Base-by-base conservation (phyloP, 2,329 filamentous ascomycete species). In the Fusarium duplospermum region DNA sequence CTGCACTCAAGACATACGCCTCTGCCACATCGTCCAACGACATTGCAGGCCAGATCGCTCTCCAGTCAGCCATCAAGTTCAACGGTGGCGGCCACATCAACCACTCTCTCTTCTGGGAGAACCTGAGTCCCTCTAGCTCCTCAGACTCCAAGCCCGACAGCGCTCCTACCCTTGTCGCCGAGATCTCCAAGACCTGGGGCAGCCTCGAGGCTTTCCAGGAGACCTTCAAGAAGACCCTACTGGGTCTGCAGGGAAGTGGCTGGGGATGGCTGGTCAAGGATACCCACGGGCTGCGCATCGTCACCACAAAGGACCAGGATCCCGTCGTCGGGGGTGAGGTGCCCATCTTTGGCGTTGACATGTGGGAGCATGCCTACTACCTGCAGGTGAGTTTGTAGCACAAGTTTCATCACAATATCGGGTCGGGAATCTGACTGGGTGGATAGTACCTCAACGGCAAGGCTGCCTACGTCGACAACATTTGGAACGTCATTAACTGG, bases 311-410 rank as follows among this genome's bases (percentile, higher is more conserved):
- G 81, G 94, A 97, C 80, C 94, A 97, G 85, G 94, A 97, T 79
- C 92, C 92, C 1, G 88, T 94, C 6, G 88, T 92, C 14, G 77
- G 86, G 18, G 87, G 89, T 6, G 89, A 91, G 74, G 87, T 90
- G n/a, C 92, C 92, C 10, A 84, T 97, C 22, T 87, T 95, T 47
- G 94, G 94, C 0, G 87, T 97, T 3, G 94, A 97, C 81, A 96
- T 97, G 90, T 97, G 94, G 94, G 94, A 97, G 85, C 94, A 97
- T 85, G 94, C 94, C 1, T 97, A 97, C 81, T 97, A 97, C 80
- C 84, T 97, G 20, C 94, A 94, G 87, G 90, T 92, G 70, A 74
- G 84, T 78, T 78, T 24, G 36, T 42, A n/a, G 5, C 16, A 64
- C 42, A 45, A n/a, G 62, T 22, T 31, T 18, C 35, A 63, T 16